A percentile compares a stretch with the other conserved stretches of the same genome.
Conservation (phyloP, 768 basidiomycete species). For the Boletus sp. region DNA sequence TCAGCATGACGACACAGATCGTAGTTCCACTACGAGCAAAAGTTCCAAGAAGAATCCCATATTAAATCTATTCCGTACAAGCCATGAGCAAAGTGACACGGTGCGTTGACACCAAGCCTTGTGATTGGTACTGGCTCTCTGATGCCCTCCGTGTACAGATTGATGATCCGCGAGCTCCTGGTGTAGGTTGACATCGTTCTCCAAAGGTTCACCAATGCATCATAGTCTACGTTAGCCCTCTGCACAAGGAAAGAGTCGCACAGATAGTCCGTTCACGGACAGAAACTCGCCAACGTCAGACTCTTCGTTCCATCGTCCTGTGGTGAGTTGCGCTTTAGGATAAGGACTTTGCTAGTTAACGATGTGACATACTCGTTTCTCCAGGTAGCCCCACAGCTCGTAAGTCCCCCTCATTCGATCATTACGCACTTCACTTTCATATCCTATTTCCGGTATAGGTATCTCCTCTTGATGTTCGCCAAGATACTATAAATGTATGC, state of each 20-base stretch:
- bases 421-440: neutral
- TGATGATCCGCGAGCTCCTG: neutral
- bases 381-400: neutral
- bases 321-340: neutral
- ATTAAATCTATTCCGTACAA: neutral
- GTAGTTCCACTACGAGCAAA: neutral
- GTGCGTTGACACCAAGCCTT: slow-evolving; percentile 2
- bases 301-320: neutral
- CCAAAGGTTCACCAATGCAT: neutral
- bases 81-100: neutral
- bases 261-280: neutral
- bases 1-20: neutral
- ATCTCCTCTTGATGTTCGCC: neutral
- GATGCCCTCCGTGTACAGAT: slow-evolving; percentile 1
- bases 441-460: neutral
- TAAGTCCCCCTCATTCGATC: neutral
- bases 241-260: neutral
- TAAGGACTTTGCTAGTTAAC: neutral
- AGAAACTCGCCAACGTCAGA: neutral
- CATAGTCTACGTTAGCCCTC: slow-evolving; percentile 1
- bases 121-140: neutral
- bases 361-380: neutral
- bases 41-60: neutral
- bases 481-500: neutral
- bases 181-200: slow-evolving; percentile 3